Evolutionary conservation across 2,329 filamentous ascomycete genomes (phyloP).

Genomic region (Ambrosiella beaveri): DNA sequence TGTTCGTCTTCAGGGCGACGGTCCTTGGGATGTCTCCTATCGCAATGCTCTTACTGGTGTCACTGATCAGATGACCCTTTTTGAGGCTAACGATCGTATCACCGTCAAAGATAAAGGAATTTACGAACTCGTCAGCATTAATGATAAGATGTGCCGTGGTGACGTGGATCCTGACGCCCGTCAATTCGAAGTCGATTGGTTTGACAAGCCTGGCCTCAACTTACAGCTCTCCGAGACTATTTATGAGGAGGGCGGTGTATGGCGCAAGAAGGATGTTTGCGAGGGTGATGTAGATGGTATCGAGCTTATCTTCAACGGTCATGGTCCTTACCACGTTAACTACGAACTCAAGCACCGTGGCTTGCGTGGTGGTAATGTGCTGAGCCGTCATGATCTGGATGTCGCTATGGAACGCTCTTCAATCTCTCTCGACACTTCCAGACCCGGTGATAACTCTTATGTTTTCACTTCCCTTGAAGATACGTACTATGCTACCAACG

Average conservation of each 20-base stretch:
- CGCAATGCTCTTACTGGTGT: slow-evolving; percentile 33
- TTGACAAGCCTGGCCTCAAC: slow-evolving; percentile 57
- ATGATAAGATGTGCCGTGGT: slow-evolving; percentile 68
- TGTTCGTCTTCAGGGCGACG: slow-evolving; percentile 67
- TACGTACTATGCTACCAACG: slow-evolving; percentile 58
- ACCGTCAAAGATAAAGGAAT: slow-evolving; percentile 48
- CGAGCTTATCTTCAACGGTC: slow-evolving; percentile 60
- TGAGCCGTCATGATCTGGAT: slow-evolving; percentile 55
- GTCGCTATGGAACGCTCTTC: slow-evolving; percentile 60
- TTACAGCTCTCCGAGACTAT: slow-evolving; percentile 49
- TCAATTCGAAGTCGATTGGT: slow-evolving; percentile 69
- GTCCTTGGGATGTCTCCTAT: slow-evolving; percentile 69
- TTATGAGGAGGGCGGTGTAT: slow-evolving; percentile 31
- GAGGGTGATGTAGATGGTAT: slow-evolving; percentile 87
- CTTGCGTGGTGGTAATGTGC: slow-evolving; percentile 44
- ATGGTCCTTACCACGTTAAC: slow-evolving; percentile 64
- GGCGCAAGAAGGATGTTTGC: slow-evolving; percentile 67
- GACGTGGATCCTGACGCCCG: slow-evolving; percentile 57
- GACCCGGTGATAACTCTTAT: slow-evolving; percentile 72
- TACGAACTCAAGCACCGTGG: slow-evolving; percentile 66
- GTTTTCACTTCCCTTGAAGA: slow-evolving; percentile 70
- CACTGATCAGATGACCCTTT: slow-evolving; percentile 31
- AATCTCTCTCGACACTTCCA: slow-evolving; percentile 70
- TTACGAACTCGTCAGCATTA: slow-evolving; percentile 65
- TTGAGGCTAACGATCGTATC: slow-evolving; percentile 48